phyloP scores from a whole-genome alignment of 208 protist genomes.

The Giardia duodenalis region DNA sequence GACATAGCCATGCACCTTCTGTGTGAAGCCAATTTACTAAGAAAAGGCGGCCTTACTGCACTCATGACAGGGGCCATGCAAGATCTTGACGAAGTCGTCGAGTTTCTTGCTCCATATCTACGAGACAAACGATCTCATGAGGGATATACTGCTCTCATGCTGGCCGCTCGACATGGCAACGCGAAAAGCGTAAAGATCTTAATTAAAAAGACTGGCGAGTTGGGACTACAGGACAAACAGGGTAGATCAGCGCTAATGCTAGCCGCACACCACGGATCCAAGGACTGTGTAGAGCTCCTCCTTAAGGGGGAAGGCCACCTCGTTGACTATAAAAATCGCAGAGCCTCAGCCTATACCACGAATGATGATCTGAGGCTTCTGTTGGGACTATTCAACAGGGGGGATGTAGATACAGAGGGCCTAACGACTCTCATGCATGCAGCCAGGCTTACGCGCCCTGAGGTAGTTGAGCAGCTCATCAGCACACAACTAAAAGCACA shows the following conservation, averaged over 20 bases:
- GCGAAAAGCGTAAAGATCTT: too few species aligned
- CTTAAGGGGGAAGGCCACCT: neutral
- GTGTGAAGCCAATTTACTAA: too few species aligned
- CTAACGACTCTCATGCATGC: neutral
- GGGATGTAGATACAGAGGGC: neutral
- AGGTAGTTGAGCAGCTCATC: neutral
- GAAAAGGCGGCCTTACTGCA: too few species aligned
- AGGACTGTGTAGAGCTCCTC: neutral
- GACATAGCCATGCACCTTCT: too few species aligned
- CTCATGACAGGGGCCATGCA: too few species aligned
- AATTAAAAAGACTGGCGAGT: too few species aligned
- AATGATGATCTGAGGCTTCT: neutral
- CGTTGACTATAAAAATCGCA: neutral
- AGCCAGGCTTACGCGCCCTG: neutral
- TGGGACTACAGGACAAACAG: neutral
- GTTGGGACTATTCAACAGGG: neutral
- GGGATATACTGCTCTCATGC: too few species aligned
- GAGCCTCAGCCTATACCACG: neutral
- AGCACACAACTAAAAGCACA: neutral
- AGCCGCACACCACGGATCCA: neutral
- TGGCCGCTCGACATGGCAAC: too few species aligned
- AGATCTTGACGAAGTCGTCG: too few species aligned
- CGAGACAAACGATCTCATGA: too few species aligned
- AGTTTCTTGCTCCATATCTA: too few species aligned
- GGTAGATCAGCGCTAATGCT: neutral